These are phyloP conservation scores for Tetrahymena borealis DNA, from an alignment of 73 alveolate genomes.

Conservation along the genomic window DNA sequence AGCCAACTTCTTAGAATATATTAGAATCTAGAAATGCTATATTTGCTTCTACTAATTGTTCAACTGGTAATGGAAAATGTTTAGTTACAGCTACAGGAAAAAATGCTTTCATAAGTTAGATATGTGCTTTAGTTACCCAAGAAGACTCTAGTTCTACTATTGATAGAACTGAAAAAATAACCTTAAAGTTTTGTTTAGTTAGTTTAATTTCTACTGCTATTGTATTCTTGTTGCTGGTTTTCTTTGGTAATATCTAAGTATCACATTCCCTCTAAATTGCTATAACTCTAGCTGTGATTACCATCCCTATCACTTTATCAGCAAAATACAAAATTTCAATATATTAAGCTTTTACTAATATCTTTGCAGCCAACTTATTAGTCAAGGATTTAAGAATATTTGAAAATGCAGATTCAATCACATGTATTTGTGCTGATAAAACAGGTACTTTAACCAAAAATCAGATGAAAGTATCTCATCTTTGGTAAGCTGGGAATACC, in stretches of 20 bases:
- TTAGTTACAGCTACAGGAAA: background rate
- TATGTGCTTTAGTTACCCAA: background rate
- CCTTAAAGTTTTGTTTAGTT: background rate
- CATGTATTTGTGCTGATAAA: conserved; percentile 55
- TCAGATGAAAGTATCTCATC: conserved; percentile 45
- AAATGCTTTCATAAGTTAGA: background rate
- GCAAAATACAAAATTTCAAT: background rate
- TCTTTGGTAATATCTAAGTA: no score
- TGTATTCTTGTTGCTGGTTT: no score
- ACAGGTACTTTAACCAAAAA: conserved; percentile 63
- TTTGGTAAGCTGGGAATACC: conserved; percentile 50
- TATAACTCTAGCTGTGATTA: no score
- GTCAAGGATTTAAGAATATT: background rate
- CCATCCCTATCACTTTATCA: no score
- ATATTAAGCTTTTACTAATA: background rate
- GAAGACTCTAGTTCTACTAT: background rate
- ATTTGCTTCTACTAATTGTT: background rate
- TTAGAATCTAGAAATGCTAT: background rate
- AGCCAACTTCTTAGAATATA: background rate
- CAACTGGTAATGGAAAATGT: background rate
- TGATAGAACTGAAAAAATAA: background rate
- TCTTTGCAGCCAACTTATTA: background rate
- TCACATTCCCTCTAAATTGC: no score
- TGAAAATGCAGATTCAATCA: background rate
- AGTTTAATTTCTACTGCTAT: background rate